phyloP scores from a whole-genome alignment of 257 asterid species.

The Catharanthus roseus region DNA sequence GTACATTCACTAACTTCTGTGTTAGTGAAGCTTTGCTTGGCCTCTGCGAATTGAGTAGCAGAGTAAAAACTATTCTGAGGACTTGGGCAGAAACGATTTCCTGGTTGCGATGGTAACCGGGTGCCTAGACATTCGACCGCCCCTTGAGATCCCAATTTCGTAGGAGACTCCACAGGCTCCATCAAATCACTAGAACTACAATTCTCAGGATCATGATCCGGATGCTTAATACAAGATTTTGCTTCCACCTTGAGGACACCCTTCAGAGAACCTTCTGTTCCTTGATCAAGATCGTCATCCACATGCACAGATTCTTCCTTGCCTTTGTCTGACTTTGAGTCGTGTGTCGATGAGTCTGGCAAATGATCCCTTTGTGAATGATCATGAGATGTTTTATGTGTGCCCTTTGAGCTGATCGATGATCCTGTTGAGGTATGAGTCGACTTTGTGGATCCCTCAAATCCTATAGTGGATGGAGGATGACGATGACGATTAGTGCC shows the following conservation, averaged over 20 bases:
- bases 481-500: slow-evolving; percentile 50
- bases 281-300: slow-evolving; percentile 22
- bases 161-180: slow-evolving; percentile 26
- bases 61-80: slow-evolving; percentile 42
- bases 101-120: slow-evolving; percentile 31
- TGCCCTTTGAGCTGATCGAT: slow-evolving; percentile 31
- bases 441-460: slow-evolving; percentile 36
- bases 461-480: slow-evolving; percentile 41
- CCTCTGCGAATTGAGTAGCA: slow-evolving; percentile 37
- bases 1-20: slow-evolving; percentile 41
- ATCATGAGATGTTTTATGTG: slow-evolving; percentile 32
- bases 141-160: slow-evolving; percentile 21
- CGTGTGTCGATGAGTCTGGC: slow-evolving; percentile 11
- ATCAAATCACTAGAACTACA: slow-evolving; percentile 26
- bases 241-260: slow-evolving; percentile 12
- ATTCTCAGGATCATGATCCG: slow-evolving; percentile 25
- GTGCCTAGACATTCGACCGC: slow-evolving; percentile 20
- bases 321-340: slow-evolving; percentile 19
- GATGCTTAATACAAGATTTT: slow-evolving; percentile 22
- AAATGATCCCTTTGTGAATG: slow-evolving; percentile 14
- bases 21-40: slow-evolving; percentile 44
- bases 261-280: slow-evolving; percentile 22
- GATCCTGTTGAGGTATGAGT: slow-evolving; percentile 29
- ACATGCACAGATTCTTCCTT: slow-evolving; percentile 14
- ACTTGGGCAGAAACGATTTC: slow-evolving; percentile 30